Evolutionary conservation across 2,329 filamentous ascomycete species (phyloP).

Genomic region (Trichoderma arundinaceum): DNA sequence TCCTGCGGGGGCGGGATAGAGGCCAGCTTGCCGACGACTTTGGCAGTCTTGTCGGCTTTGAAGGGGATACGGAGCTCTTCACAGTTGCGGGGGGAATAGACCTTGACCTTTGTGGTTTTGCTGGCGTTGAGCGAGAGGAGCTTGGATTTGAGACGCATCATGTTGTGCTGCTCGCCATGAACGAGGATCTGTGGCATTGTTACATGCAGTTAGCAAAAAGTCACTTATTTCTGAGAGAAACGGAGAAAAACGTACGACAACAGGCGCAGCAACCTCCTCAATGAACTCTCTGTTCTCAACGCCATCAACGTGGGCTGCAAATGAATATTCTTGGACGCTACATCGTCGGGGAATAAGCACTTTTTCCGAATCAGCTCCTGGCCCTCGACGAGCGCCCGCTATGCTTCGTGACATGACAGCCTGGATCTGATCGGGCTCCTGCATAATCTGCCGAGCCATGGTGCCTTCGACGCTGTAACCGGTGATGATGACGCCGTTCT

Average conservation of each 20-base stretch:
- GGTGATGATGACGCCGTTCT: constrained; percentile 98
- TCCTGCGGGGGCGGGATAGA: constrained; percentile 71
- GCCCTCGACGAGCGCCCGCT: constrained; percentile 65
- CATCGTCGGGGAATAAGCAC: constrained; percentile 91
- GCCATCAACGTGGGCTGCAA: constrained; percentile 95
- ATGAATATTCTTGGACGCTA: constrained; percentile 92
- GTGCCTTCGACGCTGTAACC: constrained; percentile 98
- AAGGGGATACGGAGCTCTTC: constrained; percentile 95
- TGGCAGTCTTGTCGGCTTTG: constrained; percentile 91
- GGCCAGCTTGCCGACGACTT: constrained; percentile 93
- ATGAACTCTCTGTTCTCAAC: constrained; percentile 97
- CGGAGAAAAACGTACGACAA: constrained; percentile 74
- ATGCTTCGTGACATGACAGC: constrained; percentile 84
- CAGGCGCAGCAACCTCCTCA: constrained; percentile 87
- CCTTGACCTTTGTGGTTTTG: constrained; percentile 82
- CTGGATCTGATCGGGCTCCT: constrained; percentile 92
- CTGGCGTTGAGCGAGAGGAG: constrained; percentile 88
- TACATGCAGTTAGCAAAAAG: constrained; percentile 22
- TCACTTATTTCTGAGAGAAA: constrained; percentile 17
- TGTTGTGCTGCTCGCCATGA: constrained; percentile 96
- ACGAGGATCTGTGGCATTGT: constrained; percentile 75
- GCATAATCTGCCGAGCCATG: constrained; percentile 95
- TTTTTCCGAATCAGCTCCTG: constrained; percentile 77
- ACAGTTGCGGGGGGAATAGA: constrained; percentile 92
- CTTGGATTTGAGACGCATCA: constrained; percentile 96